Percentiles rank a stretch among this genome's conserved stretches.
Evolutionary conservation across 345 rosid species (phyloP).

Genomic region (Luvunga scandens): DNA sequence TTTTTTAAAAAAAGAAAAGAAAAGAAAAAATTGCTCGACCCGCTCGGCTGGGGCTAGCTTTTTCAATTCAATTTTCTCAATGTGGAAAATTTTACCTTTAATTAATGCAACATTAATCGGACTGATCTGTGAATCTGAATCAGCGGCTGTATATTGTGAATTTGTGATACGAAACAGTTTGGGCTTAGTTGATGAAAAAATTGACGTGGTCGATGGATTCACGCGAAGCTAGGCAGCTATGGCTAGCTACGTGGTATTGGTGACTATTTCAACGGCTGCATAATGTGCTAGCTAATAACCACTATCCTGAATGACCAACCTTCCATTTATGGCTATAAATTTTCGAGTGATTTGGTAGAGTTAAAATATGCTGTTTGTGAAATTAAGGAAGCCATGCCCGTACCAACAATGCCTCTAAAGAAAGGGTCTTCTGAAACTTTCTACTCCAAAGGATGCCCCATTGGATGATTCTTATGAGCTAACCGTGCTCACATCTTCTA

Average conservation of each 20-base stretch:
- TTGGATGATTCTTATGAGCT: not conserved
- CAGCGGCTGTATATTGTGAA: not conserved
- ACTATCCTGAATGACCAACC: constrained; percentile 12
- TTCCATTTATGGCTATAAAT: constrained; percentile 10
- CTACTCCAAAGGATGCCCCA: not conserved
- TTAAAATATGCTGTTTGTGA: not conserved
- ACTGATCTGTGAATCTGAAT: not conserved
- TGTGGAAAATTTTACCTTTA: not conserved
- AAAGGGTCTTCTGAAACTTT: not conserved
- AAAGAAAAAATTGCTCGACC: too few relatives aligned
- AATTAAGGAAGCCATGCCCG: not conserved
- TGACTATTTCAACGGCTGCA: not conserved
- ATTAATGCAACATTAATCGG: not conserved
- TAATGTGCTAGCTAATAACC: not conserved
- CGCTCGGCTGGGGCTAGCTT: too few relatives aligned
- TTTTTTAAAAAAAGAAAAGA: too few relatives aligned
- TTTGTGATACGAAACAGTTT: too few relatives aligned
- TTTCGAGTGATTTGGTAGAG: not conserved
- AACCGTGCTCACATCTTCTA: not conserved
- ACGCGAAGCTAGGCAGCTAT: not conserved
- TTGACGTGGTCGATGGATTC: not conserved
- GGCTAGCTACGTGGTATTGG: too few relatives aligned
- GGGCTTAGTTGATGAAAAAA: not conserved
- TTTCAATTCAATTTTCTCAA: not conserved
- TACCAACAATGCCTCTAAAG: too few relatives aligned